Percentiles rank a stretch among this genome's conserved stretches.
Conservation (phyloP, 345 rosid species). For the Hevea brasiliensis region DNA sequence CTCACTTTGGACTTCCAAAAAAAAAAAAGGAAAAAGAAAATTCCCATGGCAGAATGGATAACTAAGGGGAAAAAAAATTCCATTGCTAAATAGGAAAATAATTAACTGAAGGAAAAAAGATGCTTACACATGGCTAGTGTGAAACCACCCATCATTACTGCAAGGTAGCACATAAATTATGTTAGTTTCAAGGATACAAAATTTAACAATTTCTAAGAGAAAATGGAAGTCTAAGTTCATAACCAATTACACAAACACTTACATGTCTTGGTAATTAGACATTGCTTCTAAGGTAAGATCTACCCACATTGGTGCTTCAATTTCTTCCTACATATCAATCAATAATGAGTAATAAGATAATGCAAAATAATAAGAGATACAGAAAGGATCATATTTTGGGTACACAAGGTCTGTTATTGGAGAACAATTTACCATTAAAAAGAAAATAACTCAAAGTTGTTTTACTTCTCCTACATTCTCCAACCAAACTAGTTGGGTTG, state of each 20-base stretch:
- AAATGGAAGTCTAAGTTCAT: neutral
- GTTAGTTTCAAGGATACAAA: neutral
- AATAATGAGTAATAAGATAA: neutral
- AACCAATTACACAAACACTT: conserved; percentile 20
- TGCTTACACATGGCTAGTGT: conserved; percentile 49
- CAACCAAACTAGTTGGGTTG: no score
- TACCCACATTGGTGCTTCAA: conserved; percentile 40
- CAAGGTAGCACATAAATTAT: conserved; percentile 13
- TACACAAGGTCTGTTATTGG: neutral
- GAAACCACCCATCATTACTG: conserved; percentile 62
- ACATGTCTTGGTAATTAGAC: conserved; percentile 24
- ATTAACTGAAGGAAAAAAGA: conserved; percentile 7
- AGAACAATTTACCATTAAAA: neutral
- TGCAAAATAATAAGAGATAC: conserved; percentile 2
- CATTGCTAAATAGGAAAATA: no score
- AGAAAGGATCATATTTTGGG: neutral
- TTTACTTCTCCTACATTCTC: no score
- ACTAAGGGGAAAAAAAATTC: neutral
- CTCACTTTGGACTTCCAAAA: neutral
- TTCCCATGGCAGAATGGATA: neutral
- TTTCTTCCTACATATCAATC: conserved; percentile 29
- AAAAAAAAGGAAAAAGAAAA: neutral
- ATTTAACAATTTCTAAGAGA: neutral
- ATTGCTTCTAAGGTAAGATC: conserved; percentile 26
- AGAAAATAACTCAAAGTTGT: neutral